phyloP scores from a whole-genome alignment of 257 asterid species.

The Paraleonurus japonicus region DNA sequence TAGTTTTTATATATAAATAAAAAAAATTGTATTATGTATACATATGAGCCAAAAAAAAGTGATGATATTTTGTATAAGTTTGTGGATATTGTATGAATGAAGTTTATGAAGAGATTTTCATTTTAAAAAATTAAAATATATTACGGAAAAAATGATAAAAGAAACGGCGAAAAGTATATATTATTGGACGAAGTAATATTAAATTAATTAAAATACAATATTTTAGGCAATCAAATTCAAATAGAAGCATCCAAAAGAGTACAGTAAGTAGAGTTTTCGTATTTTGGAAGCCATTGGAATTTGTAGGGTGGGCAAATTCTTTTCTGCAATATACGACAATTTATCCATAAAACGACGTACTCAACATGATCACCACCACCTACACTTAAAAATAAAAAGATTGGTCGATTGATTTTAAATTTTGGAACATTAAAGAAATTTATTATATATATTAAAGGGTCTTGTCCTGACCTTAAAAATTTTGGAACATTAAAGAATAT shows the following conservation, averaged over 20 bases:
- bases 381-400: not conserved
- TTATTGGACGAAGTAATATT: too few relatives aligned
- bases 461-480: not conserved
- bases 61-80: too few relatives aligned
- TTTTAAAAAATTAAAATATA: too few relatives aligned
- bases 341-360: constrained; percentile 11
- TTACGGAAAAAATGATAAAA: too few relatives aligned
- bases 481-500: not conserved
- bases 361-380: not conserved
- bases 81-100: too few relatives aligned
- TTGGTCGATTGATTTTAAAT: not conserved
- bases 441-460: too few relatives aligned
- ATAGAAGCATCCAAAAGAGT: not conserved
- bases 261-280: not conserved
- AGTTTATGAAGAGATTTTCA: too few relatives aligned
- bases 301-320: not conserved
- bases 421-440: not conserved
- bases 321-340: constrained; percentile 11
- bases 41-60: too few relatives aligned
- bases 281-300: not conserved
- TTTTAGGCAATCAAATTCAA: not conserved
- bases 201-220: too few relatives aligned
- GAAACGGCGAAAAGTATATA: too few relatives aligned
- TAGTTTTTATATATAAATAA: too few relatives aligned
- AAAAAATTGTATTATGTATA: too few relatives aligned